Conservation (phyloP, 148 eudicot genomes). For the Fagopyrum esculentum region DNA sequence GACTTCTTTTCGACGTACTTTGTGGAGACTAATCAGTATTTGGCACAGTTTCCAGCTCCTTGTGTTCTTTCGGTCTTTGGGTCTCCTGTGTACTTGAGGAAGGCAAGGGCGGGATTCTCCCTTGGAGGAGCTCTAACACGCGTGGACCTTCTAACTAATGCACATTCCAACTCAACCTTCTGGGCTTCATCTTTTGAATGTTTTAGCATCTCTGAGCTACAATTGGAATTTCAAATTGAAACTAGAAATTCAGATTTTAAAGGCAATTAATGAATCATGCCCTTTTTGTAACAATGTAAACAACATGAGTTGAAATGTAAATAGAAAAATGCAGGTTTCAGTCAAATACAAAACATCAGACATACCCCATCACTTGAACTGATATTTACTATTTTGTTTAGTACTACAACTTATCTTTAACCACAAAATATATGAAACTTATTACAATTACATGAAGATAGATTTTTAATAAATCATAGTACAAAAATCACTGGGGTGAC, state of each 20-base stretch:
- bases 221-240: slow-evolving; percentile 13
- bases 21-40: not conserved
- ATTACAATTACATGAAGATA: no score
- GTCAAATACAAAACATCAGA: not conserved
- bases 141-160: slow-evolving; percentile 61
- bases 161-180: slow-evolving; percentile 50
- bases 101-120: slow-evolving; percentile 73
- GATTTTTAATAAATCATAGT: no score
- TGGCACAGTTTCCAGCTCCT: slow-evolving; percentile 12
- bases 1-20: slow-evolving; percentile 25
- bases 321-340: not conserved
- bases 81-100: slow-evolving; percentile 69
- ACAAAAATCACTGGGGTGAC: no score
- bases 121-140: slow-evolving; percentile 29
- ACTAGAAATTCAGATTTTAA: not conserved
- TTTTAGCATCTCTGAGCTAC: slow-evolving; percentile 71
- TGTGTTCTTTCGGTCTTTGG: slow-evolving; percentile 44
- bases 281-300: not conserved
- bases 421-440: no score
- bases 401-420: not conserved
- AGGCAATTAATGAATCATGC: not conserved
- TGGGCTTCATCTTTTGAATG: slow-evolving; percentile 54
- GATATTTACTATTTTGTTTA: not conserved
- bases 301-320: not conserved
- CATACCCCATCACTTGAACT: not conserved